These are phyloP conservation scores for Solanum sejunctum DNA, from an alignment of 257 asterid genomes.

Conservation along the genomic window DNA sequence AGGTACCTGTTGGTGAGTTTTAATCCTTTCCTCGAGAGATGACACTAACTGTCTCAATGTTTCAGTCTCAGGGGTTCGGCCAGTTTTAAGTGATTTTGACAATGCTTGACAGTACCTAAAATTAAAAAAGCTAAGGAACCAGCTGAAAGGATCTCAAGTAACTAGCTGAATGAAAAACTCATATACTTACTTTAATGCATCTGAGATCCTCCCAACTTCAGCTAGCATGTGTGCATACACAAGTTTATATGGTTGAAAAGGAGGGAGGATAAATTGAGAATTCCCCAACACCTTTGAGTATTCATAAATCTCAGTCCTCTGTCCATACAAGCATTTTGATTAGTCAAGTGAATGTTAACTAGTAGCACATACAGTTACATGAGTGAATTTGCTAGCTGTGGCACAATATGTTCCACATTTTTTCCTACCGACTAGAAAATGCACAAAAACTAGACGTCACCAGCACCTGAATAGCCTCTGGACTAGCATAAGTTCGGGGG, in stretches of 20 bases:
- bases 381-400: background rate
- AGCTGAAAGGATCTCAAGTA: background rate
- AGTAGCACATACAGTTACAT: background rate
- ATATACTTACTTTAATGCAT: constrained; percentile 60
- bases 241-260: constrained; percentile 95
- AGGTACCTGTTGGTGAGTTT: constrained; percentile 47
- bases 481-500: constrained; percentile 89
- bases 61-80: constrained; percentile 79
- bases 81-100: constrained; percentile 65
- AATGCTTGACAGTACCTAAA: constrained; percentile 92
- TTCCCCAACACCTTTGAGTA: constrained; percentile 85
- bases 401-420: background rate
- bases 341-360: background rate
- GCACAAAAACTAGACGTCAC: background rate
- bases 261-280: constrained; percentile 79
- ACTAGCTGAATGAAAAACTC: background rate
- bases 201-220: constrained; percentile 92
- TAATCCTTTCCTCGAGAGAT: constrained; percentile 89
- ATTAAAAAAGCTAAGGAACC: constrained; percentile 4
- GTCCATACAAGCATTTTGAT: constrained; percentile 15
- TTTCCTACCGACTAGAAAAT: background rate
- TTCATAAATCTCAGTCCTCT: constrained; percentile 96
- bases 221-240: constrained; percentile 88
- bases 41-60: constrained; percentile 47
- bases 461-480: constrained; percentile 95